These are phyloP conservation scores for Solanum piurae DNA, from an alignment of 257 asterid species.

Conservation along the genomic window DNA sequence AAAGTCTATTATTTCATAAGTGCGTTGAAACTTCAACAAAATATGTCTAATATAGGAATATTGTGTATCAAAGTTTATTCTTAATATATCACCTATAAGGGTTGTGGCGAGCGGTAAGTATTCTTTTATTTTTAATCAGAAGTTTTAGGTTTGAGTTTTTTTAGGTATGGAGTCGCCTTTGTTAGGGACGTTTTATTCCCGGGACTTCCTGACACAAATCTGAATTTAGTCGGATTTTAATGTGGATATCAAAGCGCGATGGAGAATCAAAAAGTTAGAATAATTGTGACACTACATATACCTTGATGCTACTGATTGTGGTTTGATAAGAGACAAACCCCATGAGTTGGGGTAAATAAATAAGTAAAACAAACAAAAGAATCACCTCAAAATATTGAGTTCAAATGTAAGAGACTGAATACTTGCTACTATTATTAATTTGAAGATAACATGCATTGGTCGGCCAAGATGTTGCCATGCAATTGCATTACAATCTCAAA, in stretches of 20 bases:
- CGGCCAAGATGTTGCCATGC: not conserved
- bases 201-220: too few relatives aligned
- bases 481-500: not conserved
- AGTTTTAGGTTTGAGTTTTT: too few relatives aligned
- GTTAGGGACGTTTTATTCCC: rapidly evolving
- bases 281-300: not conserved
- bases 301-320: not conserved
- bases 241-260: too few relatives aligned
- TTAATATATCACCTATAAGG: not conserved
- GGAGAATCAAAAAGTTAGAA: too few relatives aligned
- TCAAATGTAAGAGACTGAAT: not conserved
- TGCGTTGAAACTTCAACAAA: not conserved
- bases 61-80: not conserved
- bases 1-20: not conserved
- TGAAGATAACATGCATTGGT: not conserved
- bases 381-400: not conserved
- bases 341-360: not conserved
- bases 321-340: not conserved
- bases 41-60: not conserved
- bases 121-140: too few relatives aligned
- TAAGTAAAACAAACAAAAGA: not conserved
- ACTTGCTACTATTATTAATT: not conserved
- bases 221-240: too few relatives aligned
- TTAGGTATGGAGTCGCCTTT: too few relatives aligned
- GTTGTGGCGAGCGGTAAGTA: not conserved